These are phyloP conservation scores for Globisporangium middletonii DNA, from an alignment of 352 stramenopile genomes.

Conservation along the genomic window DNA sequence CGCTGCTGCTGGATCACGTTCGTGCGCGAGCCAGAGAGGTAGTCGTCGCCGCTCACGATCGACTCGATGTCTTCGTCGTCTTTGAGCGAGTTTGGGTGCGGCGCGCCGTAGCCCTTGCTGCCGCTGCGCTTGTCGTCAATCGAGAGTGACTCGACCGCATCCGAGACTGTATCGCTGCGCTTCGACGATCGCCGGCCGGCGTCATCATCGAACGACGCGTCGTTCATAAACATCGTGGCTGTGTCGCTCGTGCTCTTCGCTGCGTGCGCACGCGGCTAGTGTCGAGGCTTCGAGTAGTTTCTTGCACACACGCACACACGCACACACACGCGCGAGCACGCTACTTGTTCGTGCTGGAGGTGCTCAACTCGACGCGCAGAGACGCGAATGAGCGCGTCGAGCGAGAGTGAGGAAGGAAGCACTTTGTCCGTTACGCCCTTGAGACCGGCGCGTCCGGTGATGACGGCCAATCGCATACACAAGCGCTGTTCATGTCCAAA, in stretches of 20 bases:
- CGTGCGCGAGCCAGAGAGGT: conserved; percentile 55
- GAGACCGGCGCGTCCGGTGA: too few relatives aligned
- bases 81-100: conserved; percentile 72
- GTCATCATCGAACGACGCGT: conserved; percentile 71
- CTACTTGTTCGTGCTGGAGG: too few relatives aligned
- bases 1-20: conserved; percentile 82
- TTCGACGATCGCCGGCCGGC: conserved; percentile 17
- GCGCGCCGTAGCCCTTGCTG: conserved; percentile 20
- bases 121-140: conserved; percentile 39
- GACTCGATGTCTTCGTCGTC: conserved; percentile 73
- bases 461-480: too few relatives aligned
- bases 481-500: too few relatives aligned
- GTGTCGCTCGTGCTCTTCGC: background rate
- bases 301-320: too few relatives aligned
- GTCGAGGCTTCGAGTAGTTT: too few relatives aligned
- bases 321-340: too few relatives aligned
- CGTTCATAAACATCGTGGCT: conserved; percentile 79
- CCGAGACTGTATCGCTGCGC: conserved; percentile 32
- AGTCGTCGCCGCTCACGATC: conserved; percentile 42
- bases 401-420: too few relatives aligned
- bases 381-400: too few relatives aligned
- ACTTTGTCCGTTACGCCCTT: too few relatives aligned
- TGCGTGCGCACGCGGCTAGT: background rate
- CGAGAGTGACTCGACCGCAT: conserved; percentile 58
- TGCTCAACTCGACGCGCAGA: too few relatives aligned